Evolutionary conservation across 116 monocot genomes (phyloP), one percentile per base, ranked within the genome.

Genomic region (Iris pallida): DNA sequence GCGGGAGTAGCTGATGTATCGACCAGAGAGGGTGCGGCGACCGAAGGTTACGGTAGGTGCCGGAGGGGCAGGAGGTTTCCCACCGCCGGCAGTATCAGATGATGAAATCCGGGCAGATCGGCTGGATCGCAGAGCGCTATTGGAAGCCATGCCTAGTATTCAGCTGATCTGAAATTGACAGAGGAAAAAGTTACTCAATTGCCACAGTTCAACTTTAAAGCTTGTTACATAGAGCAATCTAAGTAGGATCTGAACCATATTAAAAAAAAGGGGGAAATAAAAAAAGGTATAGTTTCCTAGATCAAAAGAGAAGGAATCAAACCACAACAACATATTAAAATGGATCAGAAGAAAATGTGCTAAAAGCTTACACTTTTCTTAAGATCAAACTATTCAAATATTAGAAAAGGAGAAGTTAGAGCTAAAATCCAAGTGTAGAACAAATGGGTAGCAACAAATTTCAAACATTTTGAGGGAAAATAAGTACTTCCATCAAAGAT

Each of bases 1-100:
- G 5, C 76, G 68, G 14, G 97, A 92, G 47, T 83, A 79, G 81
- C 74, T 85, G 14, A 97, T 73, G 68, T 90, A 87, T 16, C 92
- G 83, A 8, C 97, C 97, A 8, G 90, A 87, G 8, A 51, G 64
- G 0, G 97, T 87, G 19, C 97, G 74, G 1, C 90, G 76, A 8
- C 83, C 85, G 56, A 92, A 92, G 8, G 72, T 75, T 18, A 90
- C 92, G 0, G 80, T 63, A 3, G 68, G 76, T 0, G 51, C 65
- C 11, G 69, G 73, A 48, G 74, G 71, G 44, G 13, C 8, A 9
- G 20, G 7, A 7, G 18, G 45, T 16, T 15, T 59, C 11, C 63
- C 55, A 5, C 30, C 53, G 45, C 20, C 6, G 20, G 41, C 45
- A 4, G 13, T 0, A 43, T 48, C 45, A 4, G 64, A 18, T 55